Evolutionary conservation across 371 early-diverging fungal species (phyloP), one percentile per base, ranked within the genome.

Genomic region (Circinella umbellata): DNA sequence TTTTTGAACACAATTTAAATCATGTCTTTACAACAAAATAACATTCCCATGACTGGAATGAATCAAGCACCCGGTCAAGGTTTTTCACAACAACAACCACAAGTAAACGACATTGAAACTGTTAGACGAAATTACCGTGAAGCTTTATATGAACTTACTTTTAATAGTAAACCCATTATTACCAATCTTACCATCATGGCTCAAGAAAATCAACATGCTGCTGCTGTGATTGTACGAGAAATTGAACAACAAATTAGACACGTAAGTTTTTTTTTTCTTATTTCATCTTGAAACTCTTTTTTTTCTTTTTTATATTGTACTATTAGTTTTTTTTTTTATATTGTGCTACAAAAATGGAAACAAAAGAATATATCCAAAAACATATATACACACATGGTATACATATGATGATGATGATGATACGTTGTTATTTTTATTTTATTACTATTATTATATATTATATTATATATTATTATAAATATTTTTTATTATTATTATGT

Each of bases 81-180:
- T 5, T 57, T 27, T 27, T 11, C 57, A n/a, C 74, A 72, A 68
- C 61, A 55, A n/a, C 69, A 70, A 63, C 63, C 61, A 36, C 53
- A 49, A 27, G 61, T 48, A n/a, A 64, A 63, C 17, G 74, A 79
- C 61, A 13, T 67, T n/a, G 85, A 84, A 61, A 66, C 75, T 34
- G 69, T 80, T n/a, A 72, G 75, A 68, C 64, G 72, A 10, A 77
- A 73, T 55, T 84, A 82, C 65, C 73, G 71, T 11, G 60, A 75
- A 8, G 79, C 79, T 13, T 55, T 84, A 11, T 74, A 75, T 15
- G 94, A 93, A 48, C 86, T 97, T 72, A 95, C 96, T 0, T 94
- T 93, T 79, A 96, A 93, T 80, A 92, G 93, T 61, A 92, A 92
- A 70, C 96, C 96, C 10, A 93, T 96, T 77, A 97, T 97, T 76